These are phyloP conservation scores for Cyberlindnera subsufficiens DNA, from an alignment of 805 yeast genomes.

Conservation along the genomic window DNA sequence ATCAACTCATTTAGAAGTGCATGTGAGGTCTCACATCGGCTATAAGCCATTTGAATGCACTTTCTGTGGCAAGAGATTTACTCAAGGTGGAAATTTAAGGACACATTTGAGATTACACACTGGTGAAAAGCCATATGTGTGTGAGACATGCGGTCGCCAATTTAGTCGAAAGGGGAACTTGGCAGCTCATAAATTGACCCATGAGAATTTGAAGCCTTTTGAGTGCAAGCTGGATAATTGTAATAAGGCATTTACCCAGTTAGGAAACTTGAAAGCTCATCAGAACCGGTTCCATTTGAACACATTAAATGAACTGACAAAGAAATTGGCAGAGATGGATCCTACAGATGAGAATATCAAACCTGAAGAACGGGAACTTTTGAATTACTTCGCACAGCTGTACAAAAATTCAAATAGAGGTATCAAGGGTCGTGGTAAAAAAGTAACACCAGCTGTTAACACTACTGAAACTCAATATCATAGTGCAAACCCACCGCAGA, in stretches of 20 bases:
- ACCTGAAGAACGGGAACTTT: conserved; percentile 56
- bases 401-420: conserved; percentile 90
- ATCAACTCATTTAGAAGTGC: conserved; percentile 88
- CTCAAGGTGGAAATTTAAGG: conserved; percentile 86
- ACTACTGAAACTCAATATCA: conserved; percentile 1
- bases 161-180: conserved; percentile 90
- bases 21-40: conserved; percentile 82
- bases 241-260: conserved; percentile 79
- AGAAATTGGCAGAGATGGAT: conserved; percentile 57
- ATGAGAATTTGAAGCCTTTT: conserved; percentile 71
- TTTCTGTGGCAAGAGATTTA: conserved; percentile 73
- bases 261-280: conserved; percentile 91
- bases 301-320: conserved; percentile 63
- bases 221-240: conserved; percentile 78
- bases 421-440: conserved; percentile 84
- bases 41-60: conserved; percentile 77
- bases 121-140: conserved; percentile 85
- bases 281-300: conserved; percentile 83
- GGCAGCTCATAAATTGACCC: conserved; percentile 83
- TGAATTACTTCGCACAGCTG: conserved; percentile 72
- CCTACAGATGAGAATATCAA: conserved; percentile 46
- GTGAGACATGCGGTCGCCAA: conserved; percentile 67
- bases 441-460: conserved; percentile 7
- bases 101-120: conserved; percentile 85
- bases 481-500: background rate